Base-by-base conservation (phyloP, 2,329 filamentous ascomycete species). In the Beauveria sp. region DNA sequence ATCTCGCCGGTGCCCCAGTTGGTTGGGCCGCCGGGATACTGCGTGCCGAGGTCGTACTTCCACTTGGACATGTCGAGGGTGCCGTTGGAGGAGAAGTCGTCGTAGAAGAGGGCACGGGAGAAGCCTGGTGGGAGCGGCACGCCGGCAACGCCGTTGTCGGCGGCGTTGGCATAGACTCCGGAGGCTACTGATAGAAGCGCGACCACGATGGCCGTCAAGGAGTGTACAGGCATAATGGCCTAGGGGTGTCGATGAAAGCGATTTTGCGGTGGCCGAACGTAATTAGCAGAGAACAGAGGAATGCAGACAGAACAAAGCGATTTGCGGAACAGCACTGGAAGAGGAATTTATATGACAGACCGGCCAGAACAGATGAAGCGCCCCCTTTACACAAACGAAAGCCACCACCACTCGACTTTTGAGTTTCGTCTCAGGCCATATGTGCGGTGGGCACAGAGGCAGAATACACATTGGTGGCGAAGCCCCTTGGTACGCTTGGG, bases 1-100 rank as follows among this genome's bases (percentile, higher is more conserved):
- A 77, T 70, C 66, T 82, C 79, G 61, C 74, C 72, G 4, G 79
- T 82, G 54, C 80, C 79, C 79, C 79, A 82, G 63, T 76, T 70
- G 8, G 68, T 58, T 0, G 78, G 68, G 1, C 79, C 79, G n/a
- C 75, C 75, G 1, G 76, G 71, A 63, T 82, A 82, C 10, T 66
- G 64, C 0, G 76, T 80, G 54, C 80, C 79, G n/a, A 70, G 67
- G 63, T 77, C 73, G 55, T 75, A 63, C 34, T 71, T 70, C 79
- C 79, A 82, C 66, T 76, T 79, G 16, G 69, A 67, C 6, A 52
- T 37, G 26, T 59, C 56, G 5, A 59, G 47, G 26, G 68, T 48
- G 3, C 76, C 74, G 5, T 73, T 70, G 24, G 14, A 26, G 6
- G 63, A 64, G 57, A 72, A 72, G 64, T 71, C 66, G 51, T 71